These are phyloP conservation scores for Hawksworthiomyces lignivorus DNA, from an alignment of 2,329 filamentous ascomycete species.

Conservation along the genomic window DNA sequence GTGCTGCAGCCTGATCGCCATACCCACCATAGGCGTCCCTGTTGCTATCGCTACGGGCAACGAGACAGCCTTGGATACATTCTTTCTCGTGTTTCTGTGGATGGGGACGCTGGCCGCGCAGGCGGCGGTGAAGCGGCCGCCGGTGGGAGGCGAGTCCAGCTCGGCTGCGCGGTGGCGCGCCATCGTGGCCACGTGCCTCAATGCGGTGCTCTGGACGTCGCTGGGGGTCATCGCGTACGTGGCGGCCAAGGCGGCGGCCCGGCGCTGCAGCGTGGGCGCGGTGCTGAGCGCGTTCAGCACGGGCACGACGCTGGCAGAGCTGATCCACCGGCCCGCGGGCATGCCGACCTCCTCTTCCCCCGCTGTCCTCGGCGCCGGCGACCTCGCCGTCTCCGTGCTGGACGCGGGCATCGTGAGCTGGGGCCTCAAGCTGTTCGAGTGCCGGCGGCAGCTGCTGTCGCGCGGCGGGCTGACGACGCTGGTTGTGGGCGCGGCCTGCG, in stretches of 20 bases:
- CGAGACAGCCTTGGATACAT: constrained; percentile 35
- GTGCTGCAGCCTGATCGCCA: constrained; percentile 22
- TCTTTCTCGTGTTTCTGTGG: constrained; percentile 43
- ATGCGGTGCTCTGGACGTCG: constrained; percentile 41
- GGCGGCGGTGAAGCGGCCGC: constrained; percentile 23
- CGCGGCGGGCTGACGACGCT: constrained; percentile 32
- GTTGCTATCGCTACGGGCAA: constrained; percentile 26
- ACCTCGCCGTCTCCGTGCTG: constrained; percentile 39
- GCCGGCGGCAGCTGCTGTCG: constrained; percentile 37
- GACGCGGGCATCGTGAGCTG: constrained; percentile 44
- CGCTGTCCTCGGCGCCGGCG: constrained; percentile 33
- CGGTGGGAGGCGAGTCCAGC: no score
- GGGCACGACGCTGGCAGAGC: constrained; percentile 22
- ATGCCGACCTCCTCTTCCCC: constrained; percentile 18
- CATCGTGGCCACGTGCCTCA: constrained; percentile 33
- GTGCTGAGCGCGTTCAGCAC: constrained; percentile 22
- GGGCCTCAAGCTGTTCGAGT: constrained; percentile 47
- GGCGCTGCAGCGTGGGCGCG: constrained; percentile 12
- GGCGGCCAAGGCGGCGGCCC: constrained; percentile 27
- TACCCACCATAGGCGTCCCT: constrained; percentile 33
- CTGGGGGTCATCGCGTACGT: constrained; percentile 37
- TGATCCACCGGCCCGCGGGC: constrained; percentile 19
- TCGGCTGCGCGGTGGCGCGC: constrained; percentile 20
- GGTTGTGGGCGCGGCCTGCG: constrained; percentile 27
- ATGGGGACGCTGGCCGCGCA: constrained; percentile 32